Base-by-base conservation (phyloP, 306 rosid genomes). In the Trifolium repens region DNA sequence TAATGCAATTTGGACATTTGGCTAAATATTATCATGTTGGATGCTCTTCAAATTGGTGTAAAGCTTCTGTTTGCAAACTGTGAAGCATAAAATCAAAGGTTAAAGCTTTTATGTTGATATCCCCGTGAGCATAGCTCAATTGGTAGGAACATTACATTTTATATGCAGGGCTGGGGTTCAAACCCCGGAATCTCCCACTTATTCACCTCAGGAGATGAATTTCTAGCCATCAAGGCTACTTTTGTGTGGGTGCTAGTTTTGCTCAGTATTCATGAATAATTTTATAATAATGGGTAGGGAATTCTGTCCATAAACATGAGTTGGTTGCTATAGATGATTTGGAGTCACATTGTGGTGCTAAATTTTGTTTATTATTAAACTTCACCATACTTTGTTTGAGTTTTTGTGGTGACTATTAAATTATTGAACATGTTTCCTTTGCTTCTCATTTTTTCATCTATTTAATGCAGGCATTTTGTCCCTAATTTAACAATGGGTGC, bases 401-500 rank as follows among this genome's bases (percentile, higher is more conserved):
- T 47, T 35, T 9, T 3, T n/a, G 52, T 19, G 47, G 16, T 69
- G 70, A 62, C 35, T 22, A 40, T 46, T 59, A 69, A 39, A 34
- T 70, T 74, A 54, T 49, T 67, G 40, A 74, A 15, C 24, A 13
- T 40, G 49, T 58, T 74, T 72, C 40, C 10, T 69, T 77, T 84
- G 17, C 40, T 34, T 35, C 14, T 5, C 30, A n/a, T 35, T 67
- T 42, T 58, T 82, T 44, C 54, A 27, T 74, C 43, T 72, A 59
- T 76, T 69, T 44, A 5, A 1, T 76, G 66, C 79, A 96, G 99
- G 89, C 98, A 96, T 58, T 96, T 96, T 78, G 98, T 96, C 78
- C 93, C 97, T 17, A 96, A 96, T 84, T 88, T 96, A 54, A 96
- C 98, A 19, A 86, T 92, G 55, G 99, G 99, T 43, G 92, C 98